A percentile compares a stretch with the other conserved stretches of the same genome.
Evolutionary conservation across 495 filamentous ascomycete species (phyloP).

Genomic region (Annulohypoxylon stygium): DNA sequence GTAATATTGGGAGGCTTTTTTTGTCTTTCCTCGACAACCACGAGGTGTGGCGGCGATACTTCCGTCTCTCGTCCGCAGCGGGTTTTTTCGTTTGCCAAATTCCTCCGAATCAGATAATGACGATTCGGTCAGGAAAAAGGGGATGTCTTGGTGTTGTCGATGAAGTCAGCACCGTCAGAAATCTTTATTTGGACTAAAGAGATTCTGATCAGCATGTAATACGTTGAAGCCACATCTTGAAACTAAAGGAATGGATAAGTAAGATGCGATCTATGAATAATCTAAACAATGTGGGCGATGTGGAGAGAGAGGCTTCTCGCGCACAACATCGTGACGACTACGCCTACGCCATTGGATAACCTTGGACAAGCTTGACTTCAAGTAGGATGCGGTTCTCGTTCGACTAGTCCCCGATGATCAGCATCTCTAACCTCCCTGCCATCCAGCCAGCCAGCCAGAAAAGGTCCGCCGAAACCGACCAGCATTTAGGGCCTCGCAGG

Average conservation of each 20-base stretch:
- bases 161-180: conserved; percentile 34
- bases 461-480: conserved; percentile 38
- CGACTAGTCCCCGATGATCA: conserved; percentile 40
- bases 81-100: conserved; percentile 1
- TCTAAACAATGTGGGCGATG: conserved; percentile 28
- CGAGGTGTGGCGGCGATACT: conserved; percentile 7
- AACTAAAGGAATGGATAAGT: conserved; percentile 5
- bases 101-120: conserved; percentile 11
- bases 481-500: conserved; percentile 34
- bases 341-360: conserved; percentile 29
- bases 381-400: conserved; percentile 39
- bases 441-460: conserved; percentile 19
- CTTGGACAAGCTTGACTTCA: conserved; percentile 42
- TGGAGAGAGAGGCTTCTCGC: conserved; percentile 21
- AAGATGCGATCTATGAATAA: conserved; percentile 39
- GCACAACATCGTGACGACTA: conserved; percentile 40
- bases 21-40: not conserved
- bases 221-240: conserved; percentile 31
- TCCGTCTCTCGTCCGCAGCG: conserved; percentile 2
- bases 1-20: conserved; percentile 1
- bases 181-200: conserved; percentile 26
- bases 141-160: conserved; percentile 27
- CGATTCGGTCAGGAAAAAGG: conserved; percentile 20
- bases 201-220: conserved; percentile 44
- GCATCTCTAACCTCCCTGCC: conserved; percentile 36